Base-by-base conservation (phyloP, 164 flowering plant genomes). In the Hamamelis virginiana region DNA sequence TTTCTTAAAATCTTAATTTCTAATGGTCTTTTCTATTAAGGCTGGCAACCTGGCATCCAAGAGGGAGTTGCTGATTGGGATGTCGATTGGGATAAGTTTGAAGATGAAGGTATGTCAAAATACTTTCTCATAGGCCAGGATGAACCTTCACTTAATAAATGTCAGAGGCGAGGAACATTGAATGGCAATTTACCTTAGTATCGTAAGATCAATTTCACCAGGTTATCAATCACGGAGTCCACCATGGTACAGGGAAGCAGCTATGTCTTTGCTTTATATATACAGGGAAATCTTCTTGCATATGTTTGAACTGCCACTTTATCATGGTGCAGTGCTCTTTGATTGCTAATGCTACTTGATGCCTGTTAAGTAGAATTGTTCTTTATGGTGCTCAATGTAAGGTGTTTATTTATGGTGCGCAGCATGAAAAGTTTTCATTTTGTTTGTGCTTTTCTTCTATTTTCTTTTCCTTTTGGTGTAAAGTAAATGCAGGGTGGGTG, bases 21-120 rank as follows among this genome's bases (percentile, higher is more conserved):
- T 65, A 28, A 18, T 63, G 21, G 50, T 23, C 26, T 58, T 65
- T 6, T 67, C 59, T 69, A 11, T 50, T 15, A 60, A 84, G 87
- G 85, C 14, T 84, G 87, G 87, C 87, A 84, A 74, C 76, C 79
- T 76, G 87, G 87, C 33, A 77, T 84, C 52, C 83, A 74, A 73
- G 85, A 68, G 55, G 77, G 65, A 47, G 78, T 83, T 67, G 82
- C 87, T 76, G 87, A 84, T 65, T 84, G 87, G 87, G 80, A 81
- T 76, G 85, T 65, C 68, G 79, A 81, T 66, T 84, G 85, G 85
- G 87, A 81, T 61, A 81, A 84, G 70, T 73, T 84, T 67, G 87
- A 80, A 59, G 83, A 81, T 62, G 85, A 84, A 80, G 87, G 87
- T 84, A 74, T 59, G 63, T 25, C 14, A 3, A 13, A 44, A 28